Percentiles rank a stretch among this genome's conserved stretches.
Conservation (phyloP, 2,329 filamentous ascomycete species). For the Microcera coccophila region DNA sequence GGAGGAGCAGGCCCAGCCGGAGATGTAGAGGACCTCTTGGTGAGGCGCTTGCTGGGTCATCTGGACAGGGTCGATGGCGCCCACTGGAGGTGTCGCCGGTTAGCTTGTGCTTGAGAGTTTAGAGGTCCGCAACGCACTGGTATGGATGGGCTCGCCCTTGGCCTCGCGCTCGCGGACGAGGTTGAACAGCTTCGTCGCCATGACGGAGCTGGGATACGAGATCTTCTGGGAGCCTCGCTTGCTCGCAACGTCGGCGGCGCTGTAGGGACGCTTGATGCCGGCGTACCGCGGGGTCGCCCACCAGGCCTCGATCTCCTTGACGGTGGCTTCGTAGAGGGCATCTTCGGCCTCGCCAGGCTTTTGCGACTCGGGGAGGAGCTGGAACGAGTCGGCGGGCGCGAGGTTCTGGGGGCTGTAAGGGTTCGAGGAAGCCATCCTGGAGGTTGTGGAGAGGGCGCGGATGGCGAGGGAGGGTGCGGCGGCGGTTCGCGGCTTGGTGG, state of each 20-base stretch:
- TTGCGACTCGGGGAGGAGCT: constrained; percentile 71
- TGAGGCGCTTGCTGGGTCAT: constrained; percentile 98
- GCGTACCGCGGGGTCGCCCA: constrained; percentile 81
- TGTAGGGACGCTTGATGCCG: constrained; percentile 89
- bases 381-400: constrained; percentile 70
- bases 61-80: constrained; percentile 96
- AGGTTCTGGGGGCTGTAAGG: constrained; percentile 30
- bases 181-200: constrained; percentile 93
- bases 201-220: constrained; percentile 85
- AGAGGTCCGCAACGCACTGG: constrained; percentile 57
- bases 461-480: constrained; percentile 18
- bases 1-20: constrained; percentile 95
- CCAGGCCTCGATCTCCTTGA: constrained; percentile 84
- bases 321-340: constrained; percentile 75
- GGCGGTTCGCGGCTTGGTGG: constrained; percentile 13
- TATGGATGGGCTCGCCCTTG: constrained; percentile 85
- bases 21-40: constrained; percentile 94
- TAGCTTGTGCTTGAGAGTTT: neutral
- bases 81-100: constrained; percentile 57
- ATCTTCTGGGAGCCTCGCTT: constrained; percentile 87
- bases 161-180: constrained; percentile 73
- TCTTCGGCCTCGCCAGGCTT: constrained; percentile 83
- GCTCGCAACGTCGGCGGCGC: constrained; percentile 83
- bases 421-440: constrained; percentile 27
- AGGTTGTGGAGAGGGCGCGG: constrained; percentile 31